These are phyloP conservation scores for Microbotryum intermedium DNA, from an alignment of 1,284 basidiomycete genomes.

Conservation along the genomic window DNA sequence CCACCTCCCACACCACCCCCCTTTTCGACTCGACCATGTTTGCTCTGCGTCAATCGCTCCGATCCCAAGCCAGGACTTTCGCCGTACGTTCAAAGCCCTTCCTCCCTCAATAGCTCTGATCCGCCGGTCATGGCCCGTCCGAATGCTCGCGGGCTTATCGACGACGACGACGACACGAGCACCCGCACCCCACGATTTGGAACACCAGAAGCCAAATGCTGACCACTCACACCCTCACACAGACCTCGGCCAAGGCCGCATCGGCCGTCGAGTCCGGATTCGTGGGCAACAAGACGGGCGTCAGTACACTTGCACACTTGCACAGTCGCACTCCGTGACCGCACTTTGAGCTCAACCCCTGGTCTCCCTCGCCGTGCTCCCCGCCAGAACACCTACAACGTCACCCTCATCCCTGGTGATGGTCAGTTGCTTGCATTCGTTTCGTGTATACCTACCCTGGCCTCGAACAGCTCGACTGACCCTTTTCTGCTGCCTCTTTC, in stretches of 20 bases:
- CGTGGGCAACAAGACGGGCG: slow-evolving; percentile 73
- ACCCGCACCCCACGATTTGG: too few species aligned
- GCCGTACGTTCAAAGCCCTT: too few species aligned
- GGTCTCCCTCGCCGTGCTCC: too few species aligned
- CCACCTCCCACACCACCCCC: neutral
- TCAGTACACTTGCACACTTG: slow-evolving; percentile 33
- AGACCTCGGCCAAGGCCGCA: slow-evolving; percentile 4
- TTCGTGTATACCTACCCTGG: neutral
- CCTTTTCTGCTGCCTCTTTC: slow-evolving; percentile 4
- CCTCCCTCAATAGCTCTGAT: too few species aligned
- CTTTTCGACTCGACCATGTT: neutral
- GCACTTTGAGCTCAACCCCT: neutral
- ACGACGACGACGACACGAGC: too few species aligned
- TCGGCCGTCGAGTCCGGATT: slow-evolving; percentile 52
- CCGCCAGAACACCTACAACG: slow-evolving; percentile 52
- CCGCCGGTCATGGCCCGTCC: too few species aligned
- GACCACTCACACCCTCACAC: neutral
- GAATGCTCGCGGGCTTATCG: too few species aligned
- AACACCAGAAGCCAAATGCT: neutral
- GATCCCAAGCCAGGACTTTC: too few species aligned
- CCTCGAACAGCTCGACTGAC: neutral
- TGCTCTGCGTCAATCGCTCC: neutral
- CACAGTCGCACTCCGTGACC: neutral
- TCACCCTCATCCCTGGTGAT: slow-evolving; percentile 85
- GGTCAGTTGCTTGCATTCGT: slow-evolving; percentile 46